Percentiles rank a stretch among this genome's conserved stretches.
Evolutionary conservation across 192 early-diverging fungal species (phyloP).

Genomic region (Dissophora ornata): DNA sequence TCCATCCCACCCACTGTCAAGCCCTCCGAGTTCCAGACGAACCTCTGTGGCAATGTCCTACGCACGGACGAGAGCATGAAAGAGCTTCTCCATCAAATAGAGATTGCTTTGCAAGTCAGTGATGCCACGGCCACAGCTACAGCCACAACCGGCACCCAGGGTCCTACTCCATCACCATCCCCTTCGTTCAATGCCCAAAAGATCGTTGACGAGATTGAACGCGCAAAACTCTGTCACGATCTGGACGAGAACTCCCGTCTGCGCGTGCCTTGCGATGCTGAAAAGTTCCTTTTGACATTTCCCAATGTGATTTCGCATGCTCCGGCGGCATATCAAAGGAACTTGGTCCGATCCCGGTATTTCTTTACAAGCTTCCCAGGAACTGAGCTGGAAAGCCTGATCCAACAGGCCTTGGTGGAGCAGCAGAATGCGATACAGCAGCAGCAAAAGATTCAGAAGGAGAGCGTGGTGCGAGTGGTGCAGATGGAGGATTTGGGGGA

Average conservation of each 20-base stretch:
- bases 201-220: conserved; percentile 5
- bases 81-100: conserved; percentile 12
- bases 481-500: neutral
- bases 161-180: too few species aligned
- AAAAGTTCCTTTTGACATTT: conserved; percentile 35
- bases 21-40: conserved; percentile 29
- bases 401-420: neutral
- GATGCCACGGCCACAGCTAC: too few species aligned
- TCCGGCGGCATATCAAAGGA: conserved; percentile 32
- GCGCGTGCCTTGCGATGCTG: conserved; percentile 27
- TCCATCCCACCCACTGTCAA: conserved; percentile 11
- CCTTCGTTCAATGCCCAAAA: neutral
- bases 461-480: neutral
- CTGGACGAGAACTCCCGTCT: conserved; percentile 11
- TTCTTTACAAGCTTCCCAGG: conserved; percentile 37
- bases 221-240: conserved; percentile 11
- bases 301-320: conserved; percentile 40
- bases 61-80: conserved; percentile 6
- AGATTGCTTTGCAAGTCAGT: conserved; percentile 3
- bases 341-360: conserved; percentile 25
- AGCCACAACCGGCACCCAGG: too few species aligned
- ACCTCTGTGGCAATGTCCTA: conserved; percentile 11
- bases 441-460: neutral
- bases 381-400: neutral
- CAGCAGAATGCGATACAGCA: neutral